Base-by-base conservation (phyloP, 345 rosid genomes). In the Gossypium turneri region DNA sequence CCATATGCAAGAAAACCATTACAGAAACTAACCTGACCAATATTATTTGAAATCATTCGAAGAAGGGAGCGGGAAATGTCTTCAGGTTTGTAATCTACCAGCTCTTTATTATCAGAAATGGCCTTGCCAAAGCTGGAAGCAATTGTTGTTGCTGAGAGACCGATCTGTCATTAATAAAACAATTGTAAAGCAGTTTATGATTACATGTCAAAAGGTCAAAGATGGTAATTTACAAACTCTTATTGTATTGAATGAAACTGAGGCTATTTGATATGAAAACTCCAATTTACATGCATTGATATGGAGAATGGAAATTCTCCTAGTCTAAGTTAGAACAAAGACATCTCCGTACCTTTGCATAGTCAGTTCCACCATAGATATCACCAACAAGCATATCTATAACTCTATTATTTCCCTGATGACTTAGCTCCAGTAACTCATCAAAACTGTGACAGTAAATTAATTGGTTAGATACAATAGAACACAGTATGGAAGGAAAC, bases 311-410 rank as follows among this genome's bases (percentile, higher is more conserved):
- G 44, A 45, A 22, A 13, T 34, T 22, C 20, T 50, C 58, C 38
- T 66, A 45, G 43, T 22, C 50, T 15, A 64, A 59, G 38, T 16
- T 62, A 38, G 55, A 15, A 61, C 41, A 48, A 24, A 47, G 66
- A 59, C 45, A 20, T 62, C 17, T 25, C 55, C 19, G 20, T 81
- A 90, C 97, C 91, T 89, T 91, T 72, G 89, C 55, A 69, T 91
- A 89, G 57, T 84, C 97, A 25, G 76, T 86, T 83, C 94, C 94
- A 72, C 98, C 97, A 67, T 88, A 93, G 60, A 93, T 93, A 81
- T 93, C 98, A n/a, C 98, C 97, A 53, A 93, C 97, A 79, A 93
- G 94, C 97, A 89, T 89, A 83, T 93, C 97, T 73, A 93, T 77
- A 5, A 84, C 90, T 84, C 94, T 89, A 87, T 90, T 88, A 79